Conservation (phyloP, 129 eudicot genomes). For the Pulicaria dysenterica region DNA sequence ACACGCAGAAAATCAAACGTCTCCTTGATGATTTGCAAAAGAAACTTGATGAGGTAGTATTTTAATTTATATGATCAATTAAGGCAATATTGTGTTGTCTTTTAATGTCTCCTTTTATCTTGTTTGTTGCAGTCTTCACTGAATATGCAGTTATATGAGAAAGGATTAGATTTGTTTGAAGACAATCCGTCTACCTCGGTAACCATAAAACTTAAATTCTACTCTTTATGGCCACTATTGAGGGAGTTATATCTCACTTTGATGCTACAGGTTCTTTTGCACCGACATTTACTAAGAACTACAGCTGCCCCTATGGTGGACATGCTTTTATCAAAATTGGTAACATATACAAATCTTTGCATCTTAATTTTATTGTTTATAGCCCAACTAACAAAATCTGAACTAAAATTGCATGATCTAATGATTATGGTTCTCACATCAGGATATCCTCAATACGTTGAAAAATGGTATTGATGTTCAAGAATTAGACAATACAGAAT, state of each 20-base stretch:
- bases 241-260: slow-evolving; percentile 2
- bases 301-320: slow-evolving; percentile 75
- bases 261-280: slow-evolving; percentile 67
- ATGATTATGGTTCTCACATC: slow-evolving; percentile 22
- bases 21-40: slow-evolving; percentile 75
- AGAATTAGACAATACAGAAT: slow-evolving; percentile 58
- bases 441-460: slow-evolving; percentile 78
- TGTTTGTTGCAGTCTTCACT: slow-evolving; percentile 55
- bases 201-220: slow-evolving; percentile 28
- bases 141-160: slow-evolving; percentile 84
- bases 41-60: slow-evolving; percentile 86
- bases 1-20: slow-evolving; percentile 68
- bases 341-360: slow-evolving; percentile 34
- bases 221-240: slow-evolving; percentile 2
- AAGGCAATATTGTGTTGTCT: slow-evolving; percentile 12
- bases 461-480: slow-evolving; percentile 76
- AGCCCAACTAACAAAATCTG: background rate
- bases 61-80: background rate
- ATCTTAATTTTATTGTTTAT: slow-evolving; percentile 11
- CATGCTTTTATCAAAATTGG: slow-evolving; percentile 70
- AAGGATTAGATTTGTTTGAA: slow-evolving; percentile 90
- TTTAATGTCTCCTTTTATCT: slow-evolving; percentile 10
- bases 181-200: slow-evolving; percentile 84
- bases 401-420: slow-evolving; percentile 16
- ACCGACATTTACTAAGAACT: slow-evolving; percentile 82